Percentiles rank a stretch among this genome's conserved stretches.
phyloP scores from a whole-genome alignment of 305 asterid genomes.

The Vinca major region DNA sequence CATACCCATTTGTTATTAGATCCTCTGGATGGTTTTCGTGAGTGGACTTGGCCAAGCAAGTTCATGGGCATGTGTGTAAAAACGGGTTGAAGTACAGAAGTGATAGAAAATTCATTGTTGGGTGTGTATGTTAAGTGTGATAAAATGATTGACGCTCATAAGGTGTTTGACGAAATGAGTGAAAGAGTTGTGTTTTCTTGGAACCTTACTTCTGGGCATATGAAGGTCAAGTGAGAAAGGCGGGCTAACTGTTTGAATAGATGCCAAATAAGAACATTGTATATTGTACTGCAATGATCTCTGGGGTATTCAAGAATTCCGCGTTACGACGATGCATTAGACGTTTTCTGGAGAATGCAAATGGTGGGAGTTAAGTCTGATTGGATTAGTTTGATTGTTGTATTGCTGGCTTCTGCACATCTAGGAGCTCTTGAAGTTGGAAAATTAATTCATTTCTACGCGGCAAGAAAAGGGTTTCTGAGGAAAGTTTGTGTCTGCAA shows the following conservation, averaged over 20 bases:
- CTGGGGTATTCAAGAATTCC: conserved; percentile 65
- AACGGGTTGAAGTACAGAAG: conserved; percentile 36
- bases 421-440: conserved; percentile 76
- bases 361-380: conserved; percentile 61
- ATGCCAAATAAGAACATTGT: conserved; percentile 51
- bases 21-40: conserved; percentile 49
- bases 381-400: conserved; percentile 65
- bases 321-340: conserved; percentile 51
- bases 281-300: conserved; percentile 81
- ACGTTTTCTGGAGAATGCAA: conserved; percentile 65
- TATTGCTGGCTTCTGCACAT: conserved; percentile 71
- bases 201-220: conserved; percentile 68
- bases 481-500: conserved; percentile 46
- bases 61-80: conserved; percentile 55
- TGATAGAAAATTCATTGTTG: conserved; percentile 52
- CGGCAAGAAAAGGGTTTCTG: conserved; percentile 40
- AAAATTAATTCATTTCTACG: conserved; percentile 64
- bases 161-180: conserved; percentile 64
- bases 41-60: conserved; percentile 41
- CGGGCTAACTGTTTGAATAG: conserved; percentile 50
- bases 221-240: conserved; percentile 55
- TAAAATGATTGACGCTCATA: conserved; percentile 37
- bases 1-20: conserved; percentile 68
- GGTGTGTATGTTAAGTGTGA: conserved; percentile 69
- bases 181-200: conserved; percentile 72